Conservation (phyloP, 768 basidiomycete genomes). For the Macrolepiota fuliginosa region DNA sequence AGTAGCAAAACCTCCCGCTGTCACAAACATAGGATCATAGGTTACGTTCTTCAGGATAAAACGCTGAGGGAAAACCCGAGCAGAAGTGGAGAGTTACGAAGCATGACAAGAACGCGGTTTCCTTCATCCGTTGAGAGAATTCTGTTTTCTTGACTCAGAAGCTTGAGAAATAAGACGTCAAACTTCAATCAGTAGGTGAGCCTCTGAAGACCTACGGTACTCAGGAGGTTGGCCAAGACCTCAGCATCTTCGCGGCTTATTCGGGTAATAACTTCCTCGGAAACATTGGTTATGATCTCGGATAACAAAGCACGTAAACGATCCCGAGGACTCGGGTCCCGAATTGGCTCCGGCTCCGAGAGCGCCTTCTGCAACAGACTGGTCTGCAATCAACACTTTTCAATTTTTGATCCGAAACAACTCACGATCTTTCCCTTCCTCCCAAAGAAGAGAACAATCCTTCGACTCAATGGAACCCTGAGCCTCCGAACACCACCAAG, state of each 20-base stretch:
- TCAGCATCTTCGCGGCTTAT: not conserved
- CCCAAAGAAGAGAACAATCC: not conserved
- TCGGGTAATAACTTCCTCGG: not conserved
- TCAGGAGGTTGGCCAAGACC: not conserved
- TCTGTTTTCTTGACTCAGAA: not conserved
- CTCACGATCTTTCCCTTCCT: constrained; percentile 6
- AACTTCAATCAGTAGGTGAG: not conserved
- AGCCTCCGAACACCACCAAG: not conserved
- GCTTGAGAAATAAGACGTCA: not conserved
- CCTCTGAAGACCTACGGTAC: not conserved
- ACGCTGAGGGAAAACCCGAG: not conserved
- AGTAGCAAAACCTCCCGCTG: not conserved
- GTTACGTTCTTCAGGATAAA: rapidly evolving
- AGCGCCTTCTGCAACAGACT: not conserved
- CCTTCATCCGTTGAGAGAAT: not conserved
- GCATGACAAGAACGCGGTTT: not conserved
- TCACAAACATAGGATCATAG: not conserved
- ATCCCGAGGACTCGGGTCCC: no score
- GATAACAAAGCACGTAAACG: not conserved
- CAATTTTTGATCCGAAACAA: not conserved
- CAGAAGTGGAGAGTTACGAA: not conserved
- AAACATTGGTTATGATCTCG: not conserved
- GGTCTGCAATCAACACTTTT: not conserved
- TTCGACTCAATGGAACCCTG: not conserved
- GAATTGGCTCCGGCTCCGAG: not conserved